Conservation (phyloP, 768 basidiomycete species). For the Fomitopsis pulvina region DNA sequence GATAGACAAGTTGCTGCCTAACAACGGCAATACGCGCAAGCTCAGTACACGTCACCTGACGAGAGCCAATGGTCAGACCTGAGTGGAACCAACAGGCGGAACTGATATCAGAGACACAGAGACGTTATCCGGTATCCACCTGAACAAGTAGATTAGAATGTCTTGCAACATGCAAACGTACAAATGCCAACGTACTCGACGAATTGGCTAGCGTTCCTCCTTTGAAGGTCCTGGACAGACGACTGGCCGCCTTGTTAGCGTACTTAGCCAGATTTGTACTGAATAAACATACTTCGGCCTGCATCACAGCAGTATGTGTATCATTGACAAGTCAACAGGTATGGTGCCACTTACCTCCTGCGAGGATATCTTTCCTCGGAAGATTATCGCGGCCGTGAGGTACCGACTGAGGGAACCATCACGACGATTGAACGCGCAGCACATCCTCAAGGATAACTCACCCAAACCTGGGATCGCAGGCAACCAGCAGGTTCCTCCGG, state of each 20-base stretch:
- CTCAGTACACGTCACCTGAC: neutral
- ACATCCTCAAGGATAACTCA: constrained; percentile 24
- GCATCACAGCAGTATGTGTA: neutral
- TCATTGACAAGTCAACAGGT: neutral
- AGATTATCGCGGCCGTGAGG: constrained; percentile 82
- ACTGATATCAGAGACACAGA: constrained; percentile 79
- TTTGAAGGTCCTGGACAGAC: constrained; percentile 67
- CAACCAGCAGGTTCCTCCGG: constrained; percentile 73
- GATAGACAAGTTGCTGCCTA: constrained; percentile 65
- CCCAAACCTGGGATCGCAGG: constrained; percentile 77
- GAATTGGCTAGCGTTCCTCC: constrained; percentile 66
- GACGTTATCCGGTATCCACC: constrained; percentile 90
- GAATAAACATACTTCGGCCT: constrained; percentile 23
- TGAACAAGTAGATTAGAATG: constrained; percentile 25
- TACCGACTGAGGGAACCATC: constrained; percentile 51
- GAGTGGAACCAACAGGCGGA: constrained; percentile 73
- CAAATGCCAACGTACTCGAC: constrained; percentile 55
- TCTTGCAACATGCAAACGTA: constrained; percentile 4
- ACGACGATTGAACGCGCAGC: neutral
- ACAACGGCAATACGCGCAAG: constrained; percentile 5
- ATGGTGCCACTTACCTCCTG: constrained; percentile 54
- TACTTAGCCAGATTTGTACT: neutral
- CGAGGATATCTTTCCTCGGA: constrained; percentile 77
- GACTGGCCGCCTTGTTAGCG: constrained; percentile 33
- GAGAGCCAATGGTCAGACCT: constrained; percentile 40